These are phyloP conservation scores for Dryas octopetala DNA, from an alignment of 306 rosid genomes.

Conservation along the genomic window DNA sequence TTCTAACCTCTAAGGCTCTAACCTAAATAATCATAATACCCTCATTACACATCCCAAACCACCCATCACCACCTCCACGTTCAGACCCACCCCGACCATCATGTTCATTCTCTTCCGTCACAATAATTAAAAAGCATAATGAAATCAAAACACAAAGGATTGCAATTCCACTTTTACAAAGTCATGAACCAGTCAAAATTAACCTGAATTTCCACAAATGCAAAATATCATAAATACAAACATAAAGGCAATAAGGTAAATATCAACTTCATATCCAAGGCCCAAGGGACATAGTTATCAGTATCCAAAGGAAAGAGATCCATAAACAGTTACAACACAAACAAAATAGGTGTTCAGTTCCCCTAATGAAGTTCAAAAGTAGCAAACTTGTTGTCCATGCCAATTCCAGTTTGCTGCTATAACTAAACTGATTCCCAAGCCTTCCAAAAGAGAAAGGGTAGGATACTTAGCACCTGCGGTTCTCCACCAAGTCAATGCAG, in stretches of 20 bases:
- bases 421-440: background rate
- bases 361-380: background rate
- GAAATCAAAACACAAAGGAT: background rate
- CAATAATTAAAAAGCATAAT: too few species aligned
- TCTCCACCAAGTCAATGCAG: slow-evolving; percentile 15
- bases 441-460: background rate
- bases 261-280: background rate
- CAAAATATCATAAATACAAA: too few species aligned
- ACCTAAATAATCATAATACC: too few species aligned
- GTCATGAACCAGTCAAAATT: too few species aligned
- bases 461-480: slow-evolving; percentile 10
- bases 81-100: too few species aligned
- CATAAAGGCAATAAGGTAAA: background rate
- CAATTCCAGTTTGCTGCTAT: background rate
- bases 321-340: background rate
- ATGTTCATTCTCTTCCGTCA: too few species aligned
- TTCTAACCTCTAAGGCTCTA: too few species aligned
- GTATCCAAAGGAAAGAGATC: background rate
- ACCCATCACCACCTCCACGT: too few species aligned
- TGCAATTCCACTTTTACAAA: background rate
- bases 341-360: background rate
- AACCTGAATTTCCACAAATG: too few species aligned
- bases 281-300: too few species aligned
- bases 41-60: too few species aligned
- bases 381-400: background rate